A percentile compares a stretch with the other conserved stretches of the same genome.
Evolutionary conservation across 2,329 filamentous ascomycete species (phyloP).

Genomic region (Madurella fahalii): DNA sequence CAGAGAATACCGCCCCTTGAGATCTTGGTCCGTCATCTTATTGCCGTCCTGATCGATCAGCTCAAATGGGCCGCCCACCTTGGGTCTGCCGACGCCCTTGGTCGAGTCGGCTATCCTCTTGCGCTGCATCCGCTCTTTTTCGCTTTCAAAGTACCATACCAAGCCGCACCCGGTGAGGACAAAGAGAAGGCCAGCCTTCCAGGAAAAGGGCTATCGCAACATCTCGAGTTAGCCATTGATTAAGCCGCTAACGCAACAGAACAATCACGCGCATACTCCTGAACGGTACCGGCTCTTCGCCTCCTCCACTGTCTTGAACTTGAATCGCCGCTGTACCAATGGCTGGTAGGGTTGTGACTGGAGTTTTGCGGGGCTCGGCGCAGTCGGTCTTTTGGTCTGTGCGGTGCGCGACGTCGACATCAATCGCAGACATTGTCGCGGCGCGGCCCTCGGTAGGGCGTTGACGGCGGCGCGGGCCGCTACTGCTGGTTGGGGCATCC

Average conservation of each 20-base stretch:
- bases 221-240: constrained; percentile 4
- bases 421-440: constrained; percentile 41
- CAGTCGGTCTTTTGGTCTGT: constrained; percentile 22
- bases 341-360: constrained; percentile 25
- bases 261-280: constrained; percentile 41
- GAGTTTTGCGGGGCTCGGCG: constrained; percentile 15
- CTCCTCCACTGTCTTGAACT: constrained; percentile 54
- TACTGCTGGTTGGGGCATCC: constrained; percentile 39
- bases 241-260: neutral
- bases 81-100: constrained; percentile 88
- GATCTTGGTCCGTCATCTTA: constrained; percentile 69
- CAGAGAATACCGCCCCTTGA: constrained; percentile 82
- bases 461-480: constrained; percentile 36
- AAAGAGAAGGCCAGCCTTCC: constrained; percentile 85
- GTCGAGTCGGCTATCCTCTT: constrained; percentile 85
- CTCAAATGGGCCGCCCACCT: constrained; percentile 84
- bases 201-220: constrained; percentile 73
- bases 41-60: constrained; percentile 78
- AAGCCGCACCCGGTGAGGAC: constrained; percentile 71
- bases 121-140: constrained; percentile 87
- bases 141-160: constrained; percentile 86
- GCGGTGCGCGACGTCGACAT: constrained; percentile 34
- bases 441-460: constrained; percentile 30
- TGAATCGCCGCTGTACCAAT: constrained; percentile 36
- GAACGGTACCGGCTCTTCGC: constrained; percentile 55